phyloP scores from a whole-genome alignment of 805 yeast genomes.

The Metschnikowia baotianmanensis region DNA sequence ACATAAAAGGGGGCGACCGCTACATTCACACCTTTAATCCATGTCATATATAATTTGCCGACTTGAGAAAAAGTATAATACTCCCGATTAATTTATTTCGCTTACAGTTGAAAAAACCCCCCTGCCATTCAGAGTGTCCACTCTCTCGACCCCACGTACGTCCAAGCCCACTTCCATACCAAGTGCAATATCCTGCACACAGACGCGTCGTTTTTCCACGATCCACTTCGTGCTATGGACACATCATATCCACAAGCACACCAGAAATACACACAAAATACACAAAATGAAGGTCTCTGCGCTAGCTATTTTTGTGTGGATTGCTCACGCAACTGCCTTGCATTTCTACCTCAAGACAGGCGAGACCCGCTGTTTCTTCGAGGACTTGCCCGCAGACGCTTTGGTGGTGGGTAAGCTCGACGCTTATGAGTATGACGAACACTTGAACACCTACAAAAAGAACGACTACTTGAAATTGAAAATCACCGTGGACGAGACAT shows the following conservation, averaged over 20 bases:
- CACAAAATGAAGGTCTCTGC: constrained; percentile 4
- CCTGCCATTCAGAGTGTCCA: too few relatives aligned
- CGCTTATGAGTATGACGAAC: constrained; percentile 57
- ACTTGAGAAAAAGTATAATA: too few relatives aligned
- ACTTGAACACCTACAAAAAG: constrained; percentile 46
- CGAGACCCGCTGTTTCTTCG: constrained; percentile 77
- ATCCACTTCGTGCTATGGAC: background rate
- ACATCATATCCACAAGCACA: background rate
- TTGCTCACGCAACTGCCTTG: constrained; percentile 40
- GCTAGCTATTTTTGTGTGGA: constrained; percentile 10
- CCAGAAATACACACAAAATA: background rate
- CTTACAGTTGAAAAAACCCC: too few relatives aligned
- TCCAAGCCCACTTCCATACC: too few relatives aligned
- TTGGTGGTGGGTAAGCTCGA: constrained; percentile 75
- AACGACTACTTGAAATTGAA: constrained; percentile 58
- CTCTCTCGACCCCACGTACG: too few relatives aligned
- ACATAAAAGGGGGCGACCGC: too few relatives aligned
- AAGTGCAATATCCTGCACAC: too few relatives aligned
- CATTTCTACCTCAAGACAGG: constrained; percentile 81
- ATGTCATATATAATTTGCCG: too few relatives aligned
- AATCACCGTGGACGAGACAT: constrained; percentile 50
- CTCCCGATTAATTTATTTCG: too few relatives aligned
- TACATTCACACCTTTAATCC: too few relatives aligned
- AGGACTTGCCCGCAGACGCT: constrained; percentile 75
- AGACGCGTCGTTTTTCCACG: constrained; percentile 7